Conservation (phyloP, 805 yeast species). For the Candida lessepsii region DNA sequence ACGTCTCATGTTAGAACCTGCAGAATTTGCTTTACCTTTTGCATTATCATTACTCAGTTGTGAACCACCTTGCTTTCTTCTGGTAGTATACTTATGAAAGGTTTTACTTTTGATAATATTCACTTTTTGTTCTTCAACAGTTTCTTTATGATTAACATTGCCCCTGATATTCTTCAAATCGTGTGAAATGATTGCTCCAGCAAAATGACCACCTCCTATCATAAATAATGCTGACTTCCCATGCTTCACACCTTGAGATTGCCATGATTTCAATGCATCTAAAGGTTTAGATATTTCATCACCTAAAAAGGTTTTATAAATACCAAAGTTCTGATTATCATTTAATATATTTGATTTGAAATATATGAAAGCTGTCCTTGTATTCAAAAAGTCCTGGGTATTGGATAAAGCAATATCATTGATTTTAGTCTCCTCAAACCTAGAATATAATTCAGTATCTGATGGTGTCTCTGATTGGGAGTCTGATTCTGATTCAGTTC, state of each 20-base stretch:
- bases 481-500: conserved; percentile 41
- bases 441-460: conserved; percentile 19
- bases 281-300: conserved; percentile 48
- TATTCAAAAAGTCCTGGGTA: conserved; percentile 46
- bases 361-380: conserved; percentile 67
- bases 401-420: conserved; percentile 2
- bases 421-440: conserved; percentile 16
- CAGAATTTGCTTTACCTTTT: conserved; percentile 93
- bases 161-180: conserved; percentile 56
- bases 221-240: conserved; percentile 75
- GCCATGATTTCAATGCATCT: conserved; percentile 42
- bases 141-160: conserved; percentile 43
- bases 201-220: conserved; percentile 98
- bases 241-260: conserved; percentile 18
- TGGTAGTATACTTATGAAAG: conserved; percentile 90
- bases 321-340: conserved; percentile 53
- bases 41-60: conserved; percentile 92
- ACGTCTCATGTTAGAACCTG: conserved; percentile 87
- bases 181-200: conserved; percentile 89
- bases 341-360: conserved; percentile 52
- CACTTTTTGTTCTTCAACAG: conserved; percentile 61
- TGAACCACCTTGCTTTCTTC: conserved; percentile 97
- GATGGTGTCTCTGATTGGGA: conserved; percentile 22
- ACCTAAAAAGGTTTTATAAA: conserved; percentile 63
- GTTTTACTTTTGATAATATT: conserved; percentile 73